Base-by-base conservation (phyloP, 164 flowering plant genomes). In the Akebia trifoliata region DNA sequence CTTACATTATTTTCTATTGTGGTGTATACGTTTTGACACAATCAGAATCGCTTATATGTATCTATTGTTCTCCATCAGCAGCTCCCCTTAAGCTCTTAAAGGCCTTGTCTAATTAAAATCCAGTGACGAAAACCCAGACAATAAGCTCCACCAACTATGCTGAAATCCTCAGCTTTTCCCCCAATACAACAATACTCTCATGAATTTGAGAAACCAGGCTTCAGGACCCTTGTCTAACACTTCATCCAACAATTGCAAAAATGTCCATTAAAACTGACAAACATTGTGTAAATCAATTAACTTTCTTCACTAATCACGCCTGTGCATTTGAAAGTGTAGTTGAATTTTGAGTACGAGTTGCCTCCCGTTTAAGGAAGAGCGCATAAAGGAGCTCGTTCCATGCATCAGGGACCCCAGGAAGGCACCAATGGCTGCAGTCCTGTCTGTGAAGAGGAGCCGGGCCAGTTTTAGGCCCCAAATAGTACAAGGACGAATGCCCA, bases 361-460 rank as follows among this genome's bases (percentile, higher is more conserved):
- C 22, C 22, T 71, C 73, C 35, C 60, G 76, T 62, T 70, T 76
- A 11, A 89, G 55, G 58, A 85, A 60, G 18, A 87, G 55, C 1
- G 96, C 82, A 58, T 74, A 92, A 30, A 88, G 85, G 30, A 92
- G 81, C 64, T 92, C 93, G 44, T 88, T 88, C 96, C 96, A 88
- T 4, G 81, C 35, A 71, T 89, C 96, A 2, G 96, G 98, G 22
- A 92, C 93, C 6, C 98, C 98, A 20, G 98, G 98, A 22, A 92
- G 78, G 62, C 98, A 89, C 98, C 96, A 92, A 40, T 92, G 98
- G 75, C 96, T 92, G 80, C 98, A 92, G 62, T 92, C 96, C 63
- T 92, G 98, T 62, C 90, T 74, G 66, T 80, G 86, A 17, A 78
- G 54, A 11, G 95, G 71, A 2, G 86, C 81, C 29, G 81, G 87